Conservation (phyloP, 2,329 filamentous ascomycete genomes). For the Penicillium aurantiogriseum region DNA sequence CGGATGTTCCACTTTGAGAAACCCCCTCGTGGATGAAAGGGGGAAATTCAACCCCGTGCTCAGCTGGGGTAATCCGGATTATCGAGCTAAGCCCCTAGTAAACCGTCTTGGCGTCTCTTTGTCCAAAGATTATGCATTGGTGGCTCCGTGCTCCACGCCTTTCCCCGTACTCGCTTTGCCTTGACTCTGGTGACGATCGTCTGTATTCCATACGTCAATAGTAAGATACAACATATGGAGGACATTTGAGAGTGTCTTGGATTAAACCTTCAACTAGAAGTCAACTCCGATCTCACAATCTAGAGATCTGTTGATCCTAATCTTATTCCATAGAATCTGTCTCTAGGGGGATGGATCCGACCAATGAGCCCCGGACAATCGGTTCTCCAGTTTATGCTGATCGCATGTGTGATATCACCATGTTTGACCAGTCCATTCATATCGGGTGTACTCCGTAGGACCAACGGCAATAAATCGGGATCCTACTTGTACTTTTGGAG, state of each 20-base stretch:
- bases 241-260: neutral
- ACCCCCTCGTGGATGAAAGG: neutral
- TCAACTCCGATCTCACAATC: slow-evolving; percentile 3
- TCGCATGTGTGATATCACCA: neutral
- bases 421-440: neutral
- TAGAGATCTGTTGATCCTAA: slow-evolving; percentile 19
- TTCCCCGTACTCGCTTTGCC: neutral
- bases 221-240: too few species aligned
- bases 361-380: neutral
- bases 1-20: neutral
- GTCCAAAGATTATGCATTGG: neutral
- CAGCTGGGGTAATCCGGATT: neutral
- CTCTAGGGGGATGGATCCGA: neutral
- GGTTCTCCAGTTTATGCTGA: neutral
- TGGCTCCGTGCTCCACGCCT: neutral
- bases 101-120: neutral
- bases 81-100: neutral
- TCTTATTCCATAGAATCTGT: slow-evolving; percentile 6
- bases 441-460: neutral
- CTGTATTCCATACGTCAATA: neutral
- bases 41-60: neutral
- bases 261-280: neutral
- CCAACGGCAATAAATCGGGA: neutral
- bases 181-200: neutral
- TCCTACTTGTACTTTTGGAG: neutral